Base-by-base conservation (phyloP, 2,329 filamentous ascomycete species). In the Neofusicoccum laricinum region DNA sequence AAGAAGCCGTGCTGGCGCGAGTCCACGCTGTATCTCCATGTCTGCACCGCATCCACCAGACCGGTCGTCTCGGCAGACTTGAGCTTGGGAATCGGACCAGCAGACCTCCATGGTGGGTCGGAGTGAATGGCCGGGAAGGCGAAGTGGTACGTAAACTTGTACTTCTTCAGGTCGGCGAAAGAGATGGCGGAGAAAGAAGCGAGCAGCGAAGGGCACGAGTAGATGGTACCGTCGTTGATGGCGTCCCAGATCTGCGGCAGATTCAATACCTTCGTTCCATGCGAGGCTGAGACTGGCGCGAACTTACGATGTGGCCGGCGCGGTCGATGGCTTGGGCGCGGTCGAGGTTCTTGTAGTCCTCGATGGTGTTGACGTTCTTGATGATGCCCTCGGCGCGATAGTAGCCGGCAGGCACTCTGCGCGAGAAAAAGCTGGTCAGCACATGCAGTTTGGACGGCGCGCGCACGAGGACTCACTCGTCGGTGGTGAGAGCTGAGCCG, bases 121-220 rank as follows among this genome's bases (percentile, higher is more conserved):
- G 94, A 96, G 75, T 96, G 93, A 49, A 99, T 84, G 15, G 94
- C 93, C 0, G 95, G 95, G 72, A 96, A 99, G 4, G 90, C 94
- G 77, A 98, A 98, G 88, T 96, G 96, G 79, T 98, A 98, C n/a
- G 90, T 92, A 75, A 98, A 97, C 67, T 89, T 92, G 80, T 98
- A 98, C 74, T 96, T 97, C 77, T 99, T 99, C 38, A 99, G 85
- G 74, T 99, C 94, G 67, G 95, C 94, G 75, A 92, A 99, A 15
- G 92, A 97, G 50, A 98, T 87, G 65, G 96, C 88, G 30, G 91
- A 85, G 76, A 97, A 98, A 6, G 92, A 95, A 4, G 92, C 88
- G 17, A 99, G 87, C 2, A 98, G 85, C 4, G 94, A 97, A 2
- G 95, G 95, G 58, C 94, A 91, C 10, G 93, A 95, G 79, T 96